These are phyloP conservation scores for Mycena chlorophos DNA, from an alignment of 768 basidiomycete species.

Conservation along the genomic window DNA sequence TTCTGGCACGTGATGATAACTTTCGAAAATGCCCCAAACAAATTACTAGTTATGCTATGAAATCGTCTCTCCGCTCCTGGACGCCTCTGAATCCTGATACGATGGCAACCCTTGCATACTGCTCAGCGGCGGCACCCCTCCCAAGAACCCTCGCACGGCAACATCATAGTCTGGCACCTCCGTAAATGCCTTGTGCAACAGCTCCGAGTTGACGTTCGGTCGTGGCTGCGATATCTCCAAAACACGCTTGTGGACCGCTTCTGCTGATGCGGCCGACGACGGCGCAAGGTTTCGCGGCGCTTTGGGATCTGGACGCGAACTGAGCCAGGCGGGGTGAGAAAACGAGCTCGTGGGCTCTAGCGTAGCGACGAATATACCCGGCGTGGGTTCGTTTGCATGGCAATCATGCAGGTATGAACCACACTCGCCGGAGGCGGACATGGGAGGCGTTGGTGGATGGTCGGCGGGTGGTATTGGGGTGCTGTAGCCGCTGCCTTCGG, in stretches of 20 bases:
- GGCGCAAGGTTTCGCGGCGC: conserved; percentile 10
- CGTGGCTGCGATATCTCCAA: conserved; percentile 16
- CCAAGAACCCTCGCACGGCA: conserved; percentile 84
- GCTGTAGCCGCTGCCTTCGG: conserved; percentile 1
- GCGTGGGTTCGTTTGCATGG: conserved; percentile 51
- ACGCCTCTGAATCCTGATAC: conserved; percentile 67
- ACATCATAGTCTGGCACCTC: conserved; percentile 86
- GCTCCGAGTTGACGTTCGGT: conserved; percentile 23
- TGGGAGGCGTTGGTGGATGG: conserved; percentile 21
- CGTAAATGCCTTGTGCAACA: conserved; percentile 65
- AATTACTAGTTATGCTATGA: too few relatives aligned
- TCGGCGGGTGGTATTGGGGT: conserved; percentile 2
- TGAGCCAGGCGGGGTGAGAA: conserved; percentile 42
- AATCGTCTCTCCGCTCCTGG: conserved; percentile 14
- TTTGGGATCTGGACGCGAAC: conserved; percentile 38
- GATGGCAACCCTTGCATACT: conserved; percentile 79
- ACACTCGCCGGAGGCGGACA: conserved; percentile 28
- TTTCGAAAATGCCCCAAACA: too few relatives aligned
- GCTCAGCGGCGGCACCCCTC: conserved; percentile 81
- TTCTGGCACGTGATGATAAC: too few relatives aligned
- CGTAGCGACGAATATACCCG: conserved; percentile 52
- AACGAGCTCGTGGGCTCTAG: conserved; percentile 64
- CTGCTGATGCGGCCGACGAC: conserved; percentile 2
- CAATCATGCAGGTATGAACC: conserved; percentile 53
- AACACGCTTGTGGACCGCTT: conserved; percentile 21